phyloP scores from a whole-genome alignment of 768 basidiomycete genomes.

The Clitopilus hobsonii region DNA sequence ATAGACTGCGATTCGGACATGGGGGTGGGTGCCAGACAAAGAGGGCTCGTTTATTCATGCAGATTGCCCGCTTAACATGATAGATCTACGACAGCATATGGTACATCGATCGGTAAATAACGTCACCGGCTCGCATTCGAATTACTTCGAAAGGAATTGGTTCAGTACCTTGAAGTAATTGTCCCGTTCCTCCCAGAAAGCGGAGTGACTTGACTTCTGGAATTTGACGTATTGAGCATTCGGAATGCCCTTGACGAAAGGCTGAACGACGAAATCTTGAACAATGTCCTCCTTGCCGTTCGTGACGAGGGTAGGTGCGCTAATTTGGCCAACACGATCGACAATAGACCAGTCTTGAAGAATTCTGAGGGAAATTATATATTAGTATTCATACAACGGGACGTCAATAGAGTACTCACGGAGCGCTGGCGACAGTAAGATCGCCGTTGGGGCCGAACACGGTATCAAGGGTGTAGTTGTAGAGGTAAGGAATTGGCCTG shows the following conservation, averaged over 20 bases:
- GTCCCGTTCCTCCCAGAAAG: constrained; percentile 38
- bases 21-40: too few species aligned
- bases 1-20: too few species aligned
- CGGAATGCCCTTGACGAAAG: constrained; percentile 32
- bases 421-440: constrained; percentile 20
- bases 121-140: not conserved
- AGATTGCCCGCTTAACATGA: too few species aligned
- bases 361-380: constrained; percentile 2
- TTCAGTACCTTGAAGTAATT: constrained; percentile 30
- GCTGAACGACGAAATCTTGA: constrained; percentile 31
- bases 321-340: constrained; percentile 35
- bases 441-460: constrained; percentile 20
- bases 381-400: constrained; percentile 9
- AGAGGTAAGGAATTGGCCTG: constrained; percentile 14
- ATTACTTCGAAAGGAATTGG: constrained; percentile 21
- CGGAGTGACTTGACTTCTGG: constrained; percentile 38
- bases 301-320: constrained; percentile 32
- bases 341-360: constrained; percentile 41
- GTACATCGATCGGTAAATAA: not conserved
- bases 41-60: too few species aligned
- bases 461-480: constrained; percentile 10
- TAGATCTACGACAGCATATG: too few species aligned
- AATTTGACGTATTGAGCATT: constrained; percentile 42
- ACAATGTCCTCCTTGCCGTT: constrained; percentile 38
- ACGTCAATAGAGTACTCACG: constrained; percentile 13